Percentiles rank a stretch among this genome's conserved stretches.
These are phyloP conservation scores for Clathrospora elynae DNA, from an alignment of 2,329 filamentous ascomycete species.

Conservation along the genomic window DNA sequence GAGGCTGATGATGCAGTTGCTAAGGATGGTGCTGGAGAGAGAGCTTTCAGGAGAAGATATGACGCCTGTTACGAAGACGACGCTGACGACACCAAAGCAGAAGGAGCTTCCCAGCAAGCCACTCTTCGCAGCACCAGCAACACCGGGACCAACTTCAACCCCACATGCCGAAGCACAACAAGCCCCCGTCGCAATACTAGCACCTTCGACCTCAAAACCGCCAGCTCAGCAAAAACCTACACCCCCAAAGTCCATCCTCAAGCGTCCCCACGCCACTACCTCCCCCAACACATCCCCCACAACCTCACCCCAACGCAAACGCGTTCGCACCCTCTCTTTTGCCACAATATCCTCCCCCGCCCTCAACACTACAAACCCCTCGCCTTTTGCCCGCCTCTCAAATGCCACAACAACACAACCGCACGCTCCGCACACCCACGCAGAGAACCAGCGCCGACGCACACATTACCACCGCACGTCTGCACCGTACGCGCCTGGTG, in stretches of 20 bases:
- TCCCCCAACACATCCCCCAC: neutral
- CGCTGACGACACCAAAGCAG: neutral
- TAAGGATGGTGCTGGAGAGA: slow-evolving; percentile 5
- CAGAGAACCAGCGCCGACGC: slow-evolving; percentile 7
- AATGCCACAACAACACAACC: neutral
- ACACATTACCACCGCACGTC: slow-evolving; percentile 4
- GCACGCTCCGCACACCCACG: slow-evolving; percentile 7
- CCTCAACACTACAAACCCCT: slow-evolving; percentile 12
- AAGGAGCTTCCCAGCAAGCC: neutral
- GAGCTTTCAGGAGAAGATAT: slow-evolving; percentile 5
- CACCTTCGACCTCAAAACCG: too few relatives aligned
- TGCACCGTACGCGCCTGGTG: slow-evolving; percentile 8
- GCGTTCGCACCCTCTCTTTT: slow-evolving; percentile 12
- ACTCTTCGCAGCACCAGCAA: neutral
- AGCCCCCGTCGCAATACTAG: neutral
- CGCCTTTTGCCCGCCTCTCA: slow-evolving; percentile 8
- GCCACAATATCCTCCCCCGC: slow-evolving; percentile 15
- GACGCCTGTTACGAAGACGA: neutral
- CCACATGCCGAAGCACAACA: neutral
- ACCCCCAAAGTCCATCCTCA: slow-evolving; percentile 12
- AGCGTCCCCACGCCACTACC: slow-evolving; percentile 7
- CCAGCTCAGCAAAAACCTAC: neutral
- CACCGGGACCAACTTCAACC: neutral
- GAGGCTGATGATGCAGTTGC: slow-evolving; percentile 4
- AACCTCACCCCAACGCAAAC: slow-evolving; percentile 6